Base-by-base conservation (phyloP, 2,329 filamentous ascomycete genomes). In the Aspergillus sojae region DNA sequence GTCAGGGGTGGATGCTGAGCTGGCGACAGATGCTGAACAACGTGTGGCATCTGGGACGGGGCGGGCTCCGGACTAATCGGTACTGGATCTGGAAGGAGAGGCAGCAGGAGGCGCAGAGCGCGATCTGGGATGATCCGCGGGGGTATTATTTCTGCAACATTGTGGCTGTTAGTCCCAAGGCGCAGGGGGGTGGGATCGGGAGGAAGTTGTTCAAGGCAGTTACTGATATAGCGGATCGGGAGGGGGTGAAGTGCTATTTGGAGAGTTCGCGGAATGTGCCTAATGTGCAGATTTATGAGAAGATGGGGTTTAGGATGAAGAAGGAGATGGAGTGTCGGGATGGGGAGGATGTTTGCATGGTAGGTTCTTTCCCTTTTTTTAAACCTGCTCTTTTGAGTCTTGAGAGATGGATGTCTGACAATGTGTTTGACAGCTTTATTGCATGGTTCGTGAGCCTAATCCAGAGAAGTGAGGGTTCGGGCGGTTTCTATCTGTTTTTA, bases 91-190 rank as follows among this genome's bases (percentile, higher is more conserved):
- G 89, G 89, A 92, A 92, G 71, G 82, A 82, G n/a, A 83, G 85
- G 4, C 90, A 93, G 75, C 82, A 84, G 0, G 81, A 86, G 58
- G 88, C 85, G 1, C 90, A 92, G 65, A 77, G 78, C 1, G 79
- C 86, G 57, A 79, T 91, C 7, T 92, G 90, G 90, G 86, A 82
- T 0, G 89, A 91, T 67, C 81, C 84, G 0, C 80, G 82, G n/a
- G 90, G 90, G 0, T 92, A 92, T 70, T 92, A 91, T 72, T 92
- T 92, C 69, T 88, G 90, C 67, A 93, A 93, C 71, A 91, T 92
- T 63, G 89, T 92, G 74, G 89, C 90, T 0, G 89, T 92, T 1
- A 73, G 85, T n/a, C 89, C 89, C 0, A 84, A 86, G 58, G 82
- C 82, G 26, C 90, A 92, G 76, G 88, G 89, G 0, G 85, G 82